Evolutionary conservation across 805 yeast genomes (phyloP).

Genomic region (Suhomyces canberraensis): DNA sequence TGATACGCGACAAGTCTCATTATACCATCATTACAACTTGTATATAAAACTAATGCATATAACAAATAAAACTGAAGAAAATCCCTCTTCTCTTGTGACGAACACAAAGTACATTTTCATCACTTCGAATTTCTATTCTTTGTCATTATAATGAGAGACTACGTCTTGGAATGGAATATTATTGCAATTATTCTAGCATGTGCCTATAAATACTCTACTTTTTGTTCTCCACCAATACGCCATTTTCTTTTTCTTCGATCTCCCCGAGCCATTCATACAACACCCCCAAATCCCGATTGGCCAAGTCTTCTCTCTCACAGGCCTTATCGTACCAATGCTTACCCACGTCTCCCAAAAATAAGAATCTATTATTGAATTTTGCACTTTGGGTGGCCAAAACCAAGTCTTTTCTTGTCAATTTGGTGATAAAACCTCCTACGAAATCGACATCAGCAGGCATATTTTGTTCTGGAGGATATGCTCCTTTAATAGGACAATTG

Average conservation of each 20-base stretch:
- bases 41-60: no score
- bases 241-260: slow-evolving; percentile 20
- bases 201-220: no score
- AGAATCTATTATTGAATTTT: slow-evolving; percentile 28
- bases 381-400: slow-evolving; percentile 42
- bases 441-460: slow-evolving; percentile 46
- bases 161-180: no score
- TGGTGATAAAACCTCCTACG: slow-evolving; percentile 49
- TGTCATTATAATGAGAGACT: no score
- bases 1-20: no score
- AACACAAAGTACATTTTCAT: no score
- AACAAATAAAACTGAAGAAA: no score
- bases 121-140: no score
- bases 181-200: no score
- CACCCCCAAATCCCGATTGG: slow-evolving; percentile 40
- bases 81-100: no score
- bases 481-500: slow-evolving; percentile 52
- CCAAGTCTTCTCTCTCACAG: slow-evolving; percentile 39
- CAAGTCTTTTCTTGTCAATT: slow-evolving; percentile 43
- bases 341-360: slow-evolving; percentile 37
- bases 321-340: slow-evolving; percentile 43
- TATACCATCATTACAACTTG: no score
- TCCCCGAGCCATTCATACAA: slow-evolving; percentile 43
- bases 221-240: slow-evolving; percentile 4
- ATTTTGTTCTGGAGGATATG: slow-evolving; percentile 34